Evolutionary conservation across 2,329 filamentous ascomycete species (phyloP), one percentile per base, ranked within the genome.

Genomic region (Sclerotinia spermophila): DNA sequence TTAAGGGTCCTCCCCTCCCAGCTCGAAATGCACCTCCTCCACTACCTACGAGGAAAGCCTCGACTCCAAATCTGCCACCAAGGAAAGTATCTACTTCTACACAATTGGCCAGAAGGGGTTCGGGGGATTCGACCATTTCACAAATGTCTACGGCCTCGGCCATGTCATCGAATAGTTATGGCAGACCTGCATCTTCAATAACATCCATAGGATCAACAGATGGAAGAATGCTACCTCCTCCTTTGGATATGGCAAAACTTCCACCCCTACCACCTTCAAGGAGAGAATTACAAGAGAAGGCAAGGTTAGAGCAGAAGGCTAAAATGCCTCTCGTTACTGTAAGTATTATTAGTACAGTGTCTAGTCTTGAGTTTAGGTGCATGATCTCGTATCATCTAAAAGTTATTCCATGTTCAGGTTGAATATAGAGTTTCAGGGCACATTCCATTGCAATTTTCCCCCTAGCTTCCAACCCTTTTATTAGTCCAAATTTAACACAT

Each of bases 121-220:
- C 88, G 27, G 84, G 85, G 56, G 86, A 87, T 0, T 90, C 88
- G 3, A 86, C 87, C 42, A 75, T 84, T 19, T 89, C 87, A 3
- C 81, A 85, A 71, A 80, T 83, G 53, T 90, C 87, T 10, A 82
- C 82, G 17, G 76, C 86, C 24, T 89, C 88, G 5, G 83, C 82
- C 1, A 77, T 86, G 33, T 89, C 87, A 1, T 73, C 86, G 56
- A 83, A 75, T 42, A 53, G 67, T 30, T 68, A 62, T 68, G 67
- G 67, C 21, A 73, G 81, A 3, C 76, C 79, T 40, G 84, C 83
- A 13, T 86, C 86, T 64, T 73, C 72, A 2, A 81, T 81, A 33
- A 83, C 85, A 0, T 88, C 84, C 74, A 80, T 82, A 61, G 80
- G 81, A 13, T 85, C 86, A 1, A 79, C 79, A 17, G 73, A 78